Evolutionary conservation across 495 filamentous ascomycete species (phyloP), one percentile per base, ranked within the genome.

Genomic region (Penicillium atrosanguineum): DNA sequence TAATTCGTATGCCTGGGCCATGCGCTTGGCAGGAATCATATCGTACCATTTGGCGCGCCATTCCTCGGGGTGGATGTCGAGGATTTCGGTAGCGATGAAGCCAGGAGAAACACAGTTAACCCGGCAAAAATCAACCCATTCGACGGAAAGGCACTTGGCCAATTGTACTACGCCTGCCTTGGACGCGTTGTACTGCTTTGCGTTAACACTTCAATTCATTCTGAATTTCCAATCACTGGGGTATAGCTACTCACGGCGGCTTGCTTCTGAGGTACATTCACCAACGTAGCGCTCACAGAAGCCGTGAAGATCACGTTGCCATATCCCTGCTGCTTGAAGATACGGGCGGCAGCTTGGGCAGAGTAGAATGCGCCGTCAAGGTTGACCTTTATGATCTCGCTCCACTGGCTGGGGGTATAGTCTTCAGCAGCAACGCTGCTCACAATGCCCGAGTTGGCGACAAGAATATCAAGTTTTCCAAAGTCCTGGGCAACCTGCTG

Each of bases 391-490:
- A 76, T 76, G 28, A 77, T 71, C 11, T 73, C 56, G 12, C 64
- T 64, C 67, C 68, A 72, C 39, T 67, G 58, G 4, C 61, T 57
- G 2, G 58, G 5, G 0, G 66, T 69, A 48, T 70, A 73, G 16
- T 76, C 73, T 26, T 73, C 71, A 0, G 69, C 71, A 0, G 68
- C 49, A n/a, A 68, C 43, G 15, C 47, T 58, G 7, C 61, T 86
- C 4, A 77, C 70, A 41, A 91, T 84, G 6, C 88, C 89, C 6
- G 86, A 84, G 61, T 91, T 91, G 11, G 84, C 86, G 37, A 92
- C 82, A 59, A 91, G 87, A 60, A 91, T 78, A 62, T 92, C 89
- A 4, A 92, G 80, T 5, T 80, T 78, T 19, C 80, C 81, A 68
- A 91, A 89, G 11, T 90, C 87, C 38, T 65, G 52, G 16, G 85